Conservation (phyloP, 2,329 filamentous ascomycete species). For the Ploettnerulaceae sp. region DNA sequence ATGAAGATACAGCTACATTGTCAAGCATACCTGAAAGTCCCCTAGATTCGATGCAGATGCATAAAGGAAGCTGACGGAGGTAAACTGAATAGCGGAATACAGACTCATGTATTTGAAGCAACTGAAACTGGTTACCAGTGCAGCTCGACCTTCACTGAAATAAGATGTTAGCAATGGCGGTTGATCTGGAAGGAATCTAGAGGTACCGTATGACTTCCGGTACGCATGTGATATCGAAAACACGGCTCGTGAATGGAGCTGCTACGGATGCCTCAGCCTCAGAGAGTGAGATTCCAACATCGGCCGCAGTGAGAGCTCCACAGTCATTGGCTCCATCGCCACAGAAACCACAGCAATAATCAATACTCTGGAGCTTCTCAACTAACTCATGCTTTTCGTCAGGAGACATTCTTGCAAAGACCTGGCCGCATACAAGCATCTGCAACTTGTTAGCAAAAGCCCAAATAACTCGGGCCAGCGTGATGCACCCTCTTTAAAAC, state of each 20-base stretch:
- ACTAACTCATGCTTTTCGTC: conserved; percentile 98
- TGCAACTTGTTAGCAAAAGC: conserved; percentile 36
- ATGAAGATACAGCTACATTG: background rate
- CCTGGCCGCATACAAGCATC: conserved; percentile 87
- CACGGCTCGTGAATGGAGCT: conserved; percentile 91
- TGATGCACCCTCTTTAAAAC: conserved; percentile 59
- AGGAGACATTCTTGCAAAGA: conserved; percentile 97
- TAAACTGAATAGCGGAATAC: conserved; percentile 99
- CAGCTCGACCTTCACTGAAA: conserved; percentile 75
- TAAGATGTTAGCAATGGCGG: conserved; percentile 12
- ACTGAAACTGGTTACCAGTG: conserved; percentile 96
- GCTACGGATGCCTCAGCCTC: conserved; percentile 97
- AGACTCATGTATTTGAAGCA: conserved; percentile 99
- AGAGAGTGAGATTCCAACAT: conserved; percentile 94
- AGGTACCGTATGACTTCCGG: conserved; percentile 76
- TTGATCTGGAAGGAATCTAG: conserved; percentile 9
- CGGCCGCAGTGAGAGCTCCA: conserved; percentile 91
- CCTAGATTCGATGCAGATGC: conserved; percentile 89
- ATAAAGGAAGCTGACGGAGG: conserved; percentile 93
- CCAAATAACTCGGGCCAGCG: background rate
- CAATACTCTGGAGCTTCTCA: conserved; percentile 93
- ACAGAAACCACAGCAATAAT: conserved; percentile 93
- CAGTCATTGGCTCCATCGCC: conserved; percentile 98
- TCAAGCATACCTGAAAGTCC: conserved; percentile 69
- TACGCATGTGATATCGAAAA: conserved; percentile 96